A percentile compares a stretch with the other conserved stretches of the same genome.
These are phyloP conservation scores for Mucor irregularis DNA, from an alignment of 371 early-diverging fungal species.

Conservation along the genomic window DNA sequence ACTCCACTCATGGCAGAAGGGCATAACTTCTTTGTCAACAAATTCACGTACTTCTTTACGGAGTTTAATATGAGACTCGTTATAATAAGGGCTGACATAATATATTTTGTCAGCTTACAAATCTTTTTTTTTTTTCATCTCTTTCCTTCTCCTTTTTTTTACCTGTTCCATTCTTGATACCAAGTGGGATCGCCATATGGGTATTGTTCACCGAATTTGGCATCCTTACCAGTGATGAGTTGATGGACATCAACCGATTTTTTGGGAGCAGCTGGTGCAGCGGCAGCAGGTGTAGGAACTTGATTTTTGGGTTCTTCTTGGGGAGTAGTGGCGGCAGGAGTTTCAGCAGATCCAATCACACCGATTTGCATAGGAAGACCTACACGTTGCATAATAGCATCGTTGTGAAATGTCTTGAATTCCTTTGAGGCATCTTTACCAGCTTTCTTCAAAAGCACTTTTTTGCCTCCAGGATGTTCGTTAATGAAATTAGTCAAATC, in stretches of 20 bases:
- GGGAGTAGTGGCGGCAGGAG: conserved; percentile 4
- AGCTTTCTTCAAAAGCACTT: conserved; percentile 77
- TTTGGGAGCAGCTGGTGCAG: not conserved
- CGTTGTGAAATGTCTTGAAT: conserved; percentile 85
- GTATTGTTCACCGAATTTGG: conserved; percentile 72
- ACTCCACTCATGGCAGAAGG: conserved; percentile 84
- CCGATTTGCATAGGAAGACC: conserved; percentile 63
- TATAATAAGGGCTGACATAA: conserved; percentile 68
- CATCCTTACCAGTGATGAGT: conserved; percentile 15
- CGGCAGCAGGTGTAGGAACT: conserved; percentile 9
- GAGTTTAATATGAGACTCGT: conserved; percentile 73
- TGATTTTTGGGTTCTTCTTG: conserved; percentile 25
- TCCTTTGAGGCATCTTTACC: conserved; percentile 89
- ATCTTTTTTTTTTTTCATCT: not conserved
- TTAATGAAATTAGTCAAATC: conserved; percentile 81
- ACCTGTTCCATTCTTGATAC: conserved; percentile 75
- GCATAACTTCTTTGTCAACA: conserved; percentile 81
- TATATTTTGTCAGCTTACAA: not conserved
- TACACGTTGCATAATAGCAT: conserved; percentile 58
- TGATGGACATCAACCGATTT: conserved; percentile 2
- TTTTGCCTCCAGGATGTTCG: conserved; percentile 72
- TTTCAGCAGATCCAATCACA: conserved; percentile 50
- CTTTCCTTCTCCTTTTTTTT: conserved; percentile 41
- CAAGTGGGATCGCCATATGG: conserved; percentile 87
- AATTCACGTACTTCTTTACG: conserved; percentile 73